These are phyloP conservation scores for Boletus subparvulus DNA, from an alignment of 768 basidiomycete genomes.

Conservation along the genomic window DNA sequence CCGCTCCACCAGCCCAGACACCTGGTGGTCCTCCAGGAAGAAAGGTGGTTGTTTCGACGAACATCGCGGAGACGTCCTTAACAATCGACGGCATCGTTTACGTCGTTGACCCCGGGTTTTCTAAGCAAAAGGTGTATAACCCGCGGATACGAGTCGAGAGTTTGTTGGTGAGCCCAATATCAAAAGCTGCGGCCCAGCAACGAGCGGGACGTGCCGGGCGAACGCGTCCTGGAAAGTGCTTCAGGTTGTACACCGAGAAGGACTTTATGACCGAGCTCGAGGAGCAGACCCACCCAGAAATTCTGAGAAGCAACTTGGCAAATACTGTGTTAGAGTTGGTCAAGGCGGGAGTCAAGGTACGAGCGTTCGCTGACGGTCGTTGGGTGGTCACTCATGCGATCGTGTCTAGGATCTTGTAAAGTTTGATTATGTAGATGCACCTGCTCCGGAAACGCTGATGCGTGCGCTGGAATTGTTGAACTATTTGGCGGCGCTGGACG, in stretches of 20 bases:
- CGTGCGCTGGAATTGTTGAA: slow-evolving; percentile 93
- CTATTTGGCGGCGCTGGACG: slow-evolving; percentile 88
- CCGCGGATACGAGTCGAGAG: slow-evolving; percentile 95
- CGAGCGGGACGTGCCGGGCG: slow-evolving; percentile 95
- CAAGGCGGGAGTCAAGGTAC: slow-evolving; percentile 87
- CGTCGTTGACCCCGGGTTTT: slow-evolving; percentile 96
- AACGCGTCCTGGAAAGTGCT: slow-evolving; percentile 96
- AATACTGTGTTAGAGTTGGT: slow-evolving; percentile 92
- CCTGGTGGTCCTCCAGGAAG: slow-evolving; percentile 79
- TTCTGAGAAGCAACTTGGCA: slow-evolving; percentile 88
- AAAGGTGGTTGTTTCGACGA: slow-evolving; percentile 94
- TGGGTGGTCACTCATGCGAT: neutral
- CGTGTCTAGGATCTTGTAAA: slow-evolving; percentile 64
- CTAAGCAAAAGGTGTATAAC: slow-evolving; percentile 98
- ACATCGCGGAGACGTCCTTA: slow-evolving; percentile 95
- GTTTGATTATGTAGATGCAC: slow-evolving; percentile 91
- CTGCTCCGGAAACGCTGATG: slow-evolving; percentile 96
- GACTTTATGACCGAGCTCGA: slow-evolving; percentile 96
- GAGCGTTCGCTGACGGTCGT: neutral
- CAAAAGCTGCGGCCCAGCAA: slow-evolving; percentile 95
- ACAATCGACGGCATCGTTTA: slow-evolving; percentile 99
- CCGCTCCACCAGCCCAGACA: slow-evolving; percentile 63
- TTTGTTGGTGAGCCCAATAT: slow-evolving; percentile 90
- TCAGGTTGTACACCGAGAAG: slow-evolving; percentile 93
- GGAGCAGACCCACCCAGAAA: slow-evolving; percentile 97